Evolutionary conservation across 768 basidiomycete species (phyloP).

Genomic region (Lentinus tigrinus): DNA sequence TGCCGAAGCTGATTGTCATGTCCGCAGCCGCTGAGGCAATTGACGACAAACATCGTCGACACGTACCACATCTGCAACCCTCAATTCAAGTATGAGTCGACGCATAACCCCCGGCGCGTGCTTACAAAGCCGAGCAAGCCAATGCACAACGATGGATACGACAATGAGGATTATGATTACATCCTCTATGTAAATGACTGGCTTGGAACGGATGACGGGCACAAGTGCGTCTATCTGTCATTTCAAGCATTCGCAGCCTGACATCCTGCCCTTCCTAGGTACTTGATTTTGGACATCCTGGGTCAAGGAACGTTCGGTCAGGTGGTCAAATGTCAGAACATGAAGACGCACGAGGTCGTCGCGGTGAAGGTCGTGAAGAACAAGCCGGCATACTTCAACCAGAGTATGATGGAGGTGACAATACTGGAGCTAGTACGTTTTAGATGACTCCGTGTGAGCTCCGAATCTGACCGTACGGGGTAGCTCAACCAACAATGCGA

Average conservation of each 20-base stretch:
- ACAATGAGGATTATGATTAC: conserved; percentile 99
- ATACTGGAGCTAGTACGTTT: conserved; percentile 87
- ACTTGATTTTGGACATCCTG: conserved; percentile 95
- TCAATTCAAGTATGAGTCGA: conserved; percentile 89
- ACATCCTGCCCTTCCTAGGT: conserved; percentile 46
- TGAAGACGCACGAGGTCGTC: conserved; percentile 98
- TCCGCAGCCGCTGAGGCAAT: conserved; percentile 54
- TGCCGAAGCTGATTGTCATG: conserved; percentile 14
- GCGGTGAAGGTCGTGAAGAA: conserved; percentile 99
- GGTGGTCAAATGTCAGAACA: conserved; percentile 99
- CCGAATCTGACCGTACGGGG: not conserved
- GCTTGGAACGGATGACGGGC: conserved; percentile 89
- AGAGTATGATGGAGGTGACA: conserved; percentile 99
- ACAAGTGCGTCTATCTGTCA: conserved; percentile 66
- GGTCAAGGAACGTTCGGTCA: conserved; percentile 99
- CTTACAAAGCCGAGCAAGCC: conserved; percentile 98
- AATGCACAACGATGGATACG: conserved; percentile 92
- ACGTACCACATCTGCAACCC: conserved; percentile 96
- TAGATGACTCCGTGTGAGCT: conserved; percentile 1
- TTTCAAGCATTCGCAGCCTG: not conserved
- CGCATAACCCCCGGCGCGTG: conserved; percentile 93
- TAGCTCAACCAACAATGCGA: conserved; percentile 95
- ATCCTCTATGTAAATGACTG: conserved; percentile 99
- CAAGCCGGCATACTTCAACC: conserved; percentile 99
- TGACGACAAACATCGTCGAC: conserved; percentile 86